Evolutionary conservation across 352 stramenopile genomes (phyloP).

Genomic region (Globisporangium cederbergense): DNA sequence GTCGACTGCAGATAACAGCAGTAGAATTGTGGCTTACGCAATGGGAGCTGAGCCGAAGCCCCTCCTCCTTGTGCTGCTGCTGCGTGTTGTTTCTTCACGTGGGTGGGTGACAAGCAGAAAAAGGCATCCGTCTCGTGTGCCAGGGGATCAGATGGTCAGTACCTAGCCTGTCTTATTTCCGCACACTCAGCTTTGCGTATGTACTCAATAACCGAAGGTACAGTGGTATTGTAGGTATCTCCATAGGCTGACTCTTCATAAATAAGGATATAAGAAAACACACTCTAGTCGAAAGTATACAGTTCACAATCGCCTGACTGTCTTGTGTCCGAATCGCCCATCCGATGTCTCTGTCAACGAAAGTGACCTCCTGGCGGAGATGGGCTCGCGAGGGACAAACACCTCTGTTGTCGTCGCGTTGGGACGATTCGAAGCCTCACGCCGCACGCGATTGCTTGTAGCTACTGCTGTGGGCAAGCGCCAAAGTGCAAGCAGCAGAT

Average conservation of each 20-base stretch:
- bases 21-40: neutral
- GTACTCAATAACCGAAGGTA: neutral
- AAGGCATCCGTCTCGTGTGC: slow-evolving; percentile 1
- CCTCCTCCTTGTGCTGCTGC: too few relatives aligned
- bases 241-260: neutral
- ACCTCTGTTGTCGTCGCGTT: neutral
- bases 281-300: neutral
- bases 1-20: neutral
- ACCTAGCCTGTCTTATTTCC: neutral
- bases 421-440: neutral
- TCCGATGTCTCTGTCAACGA: neutral
- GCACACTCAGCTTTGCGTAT: neutral
- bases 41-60: neutral
- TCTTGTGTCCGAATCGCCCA: neutral
- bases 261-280: neutral
- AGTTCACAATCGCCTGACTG: neutral
- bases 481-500: neutral
- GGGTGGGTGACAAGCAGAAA: neutral
- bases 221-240: neutral
- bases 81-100: neutral
- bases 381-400: neutral
- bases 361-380: neutral
- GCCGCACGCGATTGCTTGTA: neutral
- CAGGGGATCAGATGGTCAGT: neutral
- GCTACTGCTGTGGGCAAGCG: too few relatives aligned